A percentile compares a stretch with the other conserved stretches of the same genome.
Evolutionary conservation across 805 yeast species (phyloP).

Genomic region (Teunomyces cretensis): DNA sequence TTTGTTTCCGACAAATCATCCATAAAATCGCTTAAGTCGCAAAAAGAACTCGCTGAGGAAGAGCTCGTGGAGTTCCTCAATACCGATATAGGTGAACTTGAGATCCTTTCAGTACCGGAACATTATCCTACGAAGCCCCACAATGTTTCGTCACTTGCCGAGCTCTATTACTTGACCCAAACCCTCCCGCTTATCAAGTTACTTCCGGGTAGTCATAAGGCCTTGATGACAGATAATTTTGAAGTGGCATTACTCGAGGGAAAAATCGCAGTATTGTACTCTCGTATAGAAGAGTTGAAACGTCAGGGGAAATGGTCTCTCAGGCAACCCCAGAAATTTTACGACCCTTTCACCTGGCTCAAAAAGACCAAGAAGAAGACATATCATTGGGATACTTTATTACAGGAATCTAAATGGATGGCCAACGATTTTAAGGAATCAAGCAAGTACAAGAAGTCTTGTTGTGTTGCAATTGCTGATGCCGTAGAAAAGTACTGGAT

Average conservation of each 20-base stretch:
- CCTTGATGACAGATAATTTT: slow-evolving; percentile 78
- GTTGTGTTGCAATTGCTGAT: slow-evolving; percentile 67
- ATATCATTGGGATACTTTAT: slow-evolving; percentile 69
- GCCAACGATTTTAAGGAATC: slow-evolving; percentile 73
- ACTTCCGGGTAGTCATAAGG: slow-evolving; percentile 82
- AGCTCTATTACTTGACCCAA: slow-evolving; percentile 82
- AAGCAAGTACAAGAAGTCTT: slow-evolving; percentile 64
- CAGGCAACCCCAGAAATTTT: slow-evolving; percentile 72
- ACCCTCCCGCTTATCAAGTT: slow-evolving; percentile 81
- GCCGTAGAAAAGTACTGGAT: slow-evolving; percentile 78
- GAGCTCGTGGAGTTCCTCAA: slow-evolving; percentile 22
- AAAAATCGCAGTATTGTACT: slow-evolving; percentile 82
- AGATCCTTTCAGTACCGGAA: slow-evolving; percentile 41
- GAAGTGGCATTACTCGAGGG: slow-evolving; percentile 88
- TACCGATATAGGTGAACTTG: slow-evolving; percentile 30
- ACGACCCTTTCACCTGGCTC: slow-evolving; percentile 57
- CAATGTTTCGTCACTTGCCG: slow-evolving; percentile 65
- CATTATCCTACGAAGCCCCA: slow-evolving; percentile 42
- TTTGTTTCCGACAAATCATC: slow-evolving; percentile 2
- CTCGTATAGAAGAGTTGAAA: slow-evolving; percentile 89
- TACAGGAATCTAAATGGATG: slow-evolving; percentile 85
- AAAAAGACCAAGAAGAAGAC: slow-evolving; percentile 29
- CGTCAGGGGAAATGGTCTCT: slow-evolving; percentile 88
- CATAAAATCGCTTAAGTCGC: slow-evolving; percentile 18
- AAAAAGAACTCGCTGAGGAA: slow-evolving; percentile 19